These are phyloP conservation scores for Fragaria iinumae DNA, from an alignment of 306 rosid genomes.

Conservation along the genomic window DNA sequence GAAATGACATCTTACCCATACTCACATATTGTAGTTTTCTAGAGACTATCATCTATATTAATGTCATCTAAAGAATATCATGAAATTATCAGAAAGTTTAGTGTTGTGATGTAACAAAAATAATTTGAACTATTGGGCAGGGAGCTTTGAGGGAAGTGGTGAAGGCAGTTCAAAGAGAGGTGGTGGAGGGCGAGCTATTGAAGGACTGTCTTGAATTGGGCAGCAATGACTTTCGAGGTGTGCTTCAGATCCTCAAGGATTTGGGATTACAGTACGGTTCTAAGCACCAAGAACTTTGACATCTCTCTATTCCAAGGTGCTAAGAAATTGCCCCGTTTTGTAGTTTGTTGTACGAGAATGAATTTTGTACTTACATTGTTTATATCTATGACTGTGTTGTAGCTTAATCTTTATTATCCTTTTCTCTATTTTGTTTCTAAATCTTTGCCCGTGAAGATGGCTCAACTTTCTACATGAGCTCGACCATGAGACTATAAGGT, in stretches of 20 bases:
- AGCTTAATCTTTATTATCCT: not conserved
- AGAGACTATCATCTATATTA: too few relatives aligned
- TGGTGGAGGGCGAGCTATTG: slow-evolving; percentile 67
- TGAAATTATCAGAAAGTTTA: too few relatives aligned
- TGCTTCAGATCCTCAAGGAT: slow-evolving; percentile 57
- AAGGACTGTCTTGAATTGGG: slow-evolving; percentile 78
- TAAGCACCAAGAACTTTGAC: slow-evolving; percentile 36
- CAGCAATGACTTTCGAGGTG: slow-evolving; percentile 56
- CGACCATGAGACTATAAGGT: too few relatives aligned
- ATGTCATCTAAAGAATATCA: too few relatives aligned
- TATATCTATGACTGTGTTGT: not conserved
- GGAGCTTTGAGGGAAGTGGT: slow-evolving; percentile 50
- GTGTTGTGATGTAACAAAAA: too few relatives aligned
- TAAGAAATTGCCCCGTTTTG: not conserved
- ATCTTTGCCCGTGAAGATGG: not conserved
- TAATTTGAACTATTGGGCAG: slow-evolving; percentile 29
- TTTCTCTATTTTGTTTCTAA: not conserved
- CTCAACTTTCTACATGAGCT: too few relatives aligned
- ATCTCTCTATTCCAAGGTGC: not conserved
- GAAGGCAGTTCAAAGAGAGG: slow-evolving; percentile 60
- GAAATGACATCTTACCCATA: not conserved
- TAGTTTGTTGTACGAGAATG: not conserved
- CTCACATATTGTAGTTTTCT: too few relatives aligned
- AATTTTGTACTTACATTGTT: not conserved
- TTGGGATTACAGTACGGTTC: slow-evolving; percentile 37